Evolutionary conservation across 192 early-diverging fungal species (phyloP), one percentile per base, ranked within the genome.

Genomic region (Coemansia sp.): DNA sequence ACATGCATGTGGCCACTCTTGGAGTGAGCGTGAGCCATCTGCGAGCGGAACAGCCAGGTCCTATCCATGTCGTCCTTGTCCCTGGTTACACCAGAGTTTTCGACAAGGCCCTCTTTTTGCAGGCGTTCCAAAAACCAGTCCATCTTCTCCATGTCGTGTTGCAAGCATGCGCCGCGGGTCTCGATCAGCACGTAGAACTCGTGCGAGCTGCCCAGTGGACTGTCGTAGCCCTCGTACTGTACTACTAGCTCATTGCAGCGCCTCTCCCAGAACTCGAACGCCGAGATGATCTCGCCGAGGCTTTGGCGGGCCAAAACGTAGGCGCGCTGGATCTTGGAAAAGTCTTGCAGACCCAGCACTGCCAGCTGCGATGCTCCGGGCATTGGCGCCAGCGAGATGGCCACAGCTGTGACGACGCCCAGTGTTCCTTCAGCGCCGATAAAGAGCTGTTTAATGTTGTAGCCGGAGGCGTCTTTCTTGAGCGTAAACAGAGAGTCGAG

Each of bases 381-480:
- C 34, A 87, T 83, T 43, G 84, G 85, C 8, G 97, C 94, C 12
- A 94, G 85, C 4, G 91, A 69, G 12, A 99, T 91, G 0, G 95
- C 92, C 8, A 97, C 92, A 21, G 86, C 92, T 0, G 97, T 97
- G 55, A 99, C 89, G 25, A 99, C 85, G 11, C 97, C 97, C 36
- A 99, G 78, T 0, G 94, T 96, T 37, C 97, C 97, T 69, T 99
- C 97, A 28, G 94, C 87, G 11, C 97, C 97, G 60, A 99, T 97
- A 71, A 99, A 97, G n/a, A 99, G 84, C 76, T 99, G 97, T 83
- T 99, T 99, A 48, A 99, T 65, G 68, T 99, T 95, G 64, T 92
- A 96, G 12, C 95, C 97, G 33, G 97, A 97, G 41, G 96, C 95
- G 66, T 99, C 97, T 75, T 99, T 99, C 39, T 96, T 88, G 57